Base-by-base conservation (phyloP, 2,329 filamentous ascomycete genomes). In the Epichloe sibirici region DNA sequence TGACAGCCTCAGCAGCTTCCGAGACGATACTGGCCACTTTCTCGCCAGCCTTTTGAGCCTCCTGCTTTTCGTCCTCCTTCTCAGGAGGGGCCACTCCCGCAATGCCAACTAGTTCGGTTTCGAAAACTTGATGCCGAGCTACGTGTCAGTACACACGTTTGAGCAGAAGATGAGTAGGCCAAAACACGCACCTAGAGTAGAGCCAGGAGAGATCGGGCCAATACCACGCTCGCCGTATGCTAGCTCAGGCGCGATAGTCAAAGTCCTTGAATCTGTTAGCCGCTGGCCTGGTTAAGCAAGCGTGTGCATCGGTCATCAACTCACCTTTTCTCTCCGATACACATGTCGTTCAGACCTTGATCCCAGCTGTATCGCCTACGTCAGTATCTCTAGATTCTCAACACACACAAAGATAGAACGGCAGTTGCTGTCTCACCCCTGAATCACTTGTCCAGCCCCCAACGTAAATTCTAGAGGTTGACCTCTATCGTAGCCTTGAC, bases 341-440 rank as follows among this genome's bases (percentile, higher is more conserved):
- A 97, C 90, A 97, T 96, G 64, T 88, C 88, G 51, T 93, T 62
- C 40, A 97, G 78, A 48, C 91, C 91, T 66, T 94, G 71, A 62
- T 97, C 91, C 91, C 90, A 96, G 65, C 84, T 88, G 56, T 48
- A 25, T 49, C 42, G 31, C 8, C 8, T 13, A 45, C 51, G 39
- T 49, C 25, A 49, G 17, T 53, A 55, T 65, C 45, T 61, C 57
- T 49, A 51, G 45, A 25, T 15, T 42, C 23, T 37, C 25, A 51
- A 35, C 35, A 17, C 13, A 48, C 40, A 13, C 12, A 15, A 31
- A 31, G 8, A 38, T 15, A 44, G 6, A 40, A 28, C 31, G 39
- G 7, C 25, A 17, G 45, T 21, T 21, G 23, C 17, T 23, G 11
- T 45, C 81, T 62, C 66, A 88, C 83, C 91, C 91, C 73, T 87